A percentile compares a stretch with the other conserved stretches of the same genome.
Conservation (phyloP, 164 flowering plant species). For the Chloranthus sessilifolius region DNA sequence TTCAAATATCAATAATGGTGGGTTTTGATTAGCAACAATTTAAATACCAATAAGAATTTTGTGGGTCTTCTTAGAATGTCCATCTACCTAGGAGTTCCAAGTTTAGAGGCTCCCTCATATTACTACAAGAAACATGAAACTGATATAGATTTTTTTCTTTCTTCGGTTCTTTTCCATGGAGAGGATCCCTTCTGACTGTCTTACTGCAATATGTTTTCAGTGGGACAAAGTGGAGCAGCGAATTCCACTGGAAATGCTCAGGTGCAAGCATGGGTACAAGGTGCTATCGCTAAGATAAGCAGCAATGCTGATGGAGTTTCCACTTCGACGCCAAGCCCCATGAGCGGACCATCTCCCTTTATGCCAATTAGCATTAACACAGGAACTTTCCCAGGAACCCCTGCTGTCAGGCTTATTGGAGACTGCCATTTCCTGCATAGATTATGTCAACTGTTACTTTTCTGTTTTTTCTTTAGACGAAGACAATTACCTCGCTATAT, state of each 20-base stretch:
- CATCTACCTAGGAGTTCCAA: no score
- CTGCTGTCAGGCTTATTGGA: slow-evolving; percentile 98
- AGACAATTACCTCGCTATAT: slow-evolving; percentile 59
- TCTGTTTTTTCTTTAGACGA: slow-evolving; percentile 90
- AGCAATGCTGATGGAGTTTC: slow-evolving; percentile 81
- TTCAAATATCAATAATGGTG: no score
- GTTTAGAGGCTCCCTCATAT: no score
- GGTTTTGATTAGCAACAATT: no score
- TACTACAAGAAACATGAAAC: no score
- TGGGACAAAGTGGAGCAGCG: slow-evolving; percentile 69
- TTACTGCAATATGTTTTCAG: slow-evolving; percentile 28
- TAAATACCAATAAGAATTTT: no score
- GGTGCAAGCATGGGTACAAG: slow-evolving; percentile 99
- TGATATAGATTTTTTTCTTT: no score
- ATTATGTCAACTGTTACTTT: slow-evolving; percentile 87
- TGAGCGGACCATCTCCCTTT: slow-evolving; percentile 77
- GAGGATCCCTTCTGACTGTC: background rate
- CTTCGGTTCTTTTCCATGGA: no score
- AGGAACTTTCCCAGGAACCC: slow-evolving; percentile 99
- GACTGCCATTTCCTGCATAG: slow-evolving; percentile 98
- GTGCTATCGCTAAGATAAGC: slow-evolving; percentile 98
- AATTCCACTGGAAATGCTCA: slow-evolving; percentile 89
- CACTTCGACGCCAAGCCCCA: slow-evolving; percentile 67
- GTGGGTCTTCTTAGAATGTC: no score
- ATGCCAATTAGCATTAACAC: slow-evolving; percentile 98